phyloP scores from a whole-genome alignment of 2,329 filamentous ascomycete species.

The Pseudomassariella vexata region DNA sequence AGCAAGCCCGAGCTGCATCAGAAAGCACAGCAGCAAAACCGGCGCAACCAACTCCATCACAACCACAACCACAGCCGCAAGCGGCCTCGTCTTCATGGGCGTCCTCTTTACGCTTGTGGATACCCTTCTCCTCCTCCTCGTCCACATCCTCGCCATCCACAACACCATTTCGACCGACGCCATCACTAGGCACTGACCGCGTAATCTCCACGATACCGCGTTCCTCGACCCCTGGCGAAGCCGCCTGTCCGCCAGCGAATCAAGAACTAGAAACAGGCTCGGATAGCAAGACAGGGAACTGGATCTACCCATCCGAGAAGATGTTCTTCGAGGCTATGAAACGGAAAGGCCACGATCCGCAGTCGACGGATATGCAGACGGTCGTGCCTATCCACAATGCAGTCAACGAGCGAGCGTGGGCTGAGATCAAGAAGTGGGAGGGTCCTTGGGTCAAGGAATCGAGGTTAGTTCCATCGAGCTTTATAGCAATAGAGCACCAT shows the following conservation, averaged over 20 bases:
- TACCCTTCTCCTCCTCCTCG: conserved; percentile 33
- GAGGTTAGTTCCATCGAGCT: conserved; percentile 35
- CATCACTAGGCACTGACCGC: conserved; percentile 56
- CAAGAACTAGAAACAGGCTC: conserved; percentile 72
- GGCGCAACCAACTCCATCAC: conserved; percentile 25
- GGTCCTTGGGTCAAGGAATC: conserved; percentile 54
- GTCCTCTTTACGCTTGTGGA: conserved; percentile 33
- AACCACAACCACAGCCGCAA: conserved; percentile 17
- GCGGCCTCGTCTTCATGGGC: conserved; percentile 36
- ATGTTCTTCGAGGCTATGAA: conserved; percentile 98
- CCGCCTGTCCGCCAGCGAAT: conserved; percentile 50
- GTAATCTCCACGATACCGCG: conserved; percentile 77
- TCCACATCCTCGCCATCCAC: conserved; percentile 6
- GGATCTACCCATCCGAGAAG: conserved; percentile 94
- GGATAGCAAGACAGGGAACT: conserved; percentile 70
- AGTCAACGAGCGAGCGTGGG: conserved; percentile 95
- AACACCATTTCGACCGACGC: conserved; percentile 7
- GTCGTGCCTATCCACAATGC: conserved; percentile 98
- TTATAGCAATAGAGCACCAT: too few species aligned
- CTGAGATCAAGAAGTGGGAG: conserved; percentile 88
- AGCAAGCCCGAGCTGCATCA: conserved; percentile 53
- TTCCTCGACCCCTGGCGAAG: conserved; percentile 32
- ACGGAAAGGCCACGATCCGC: conserved; percentile 75
- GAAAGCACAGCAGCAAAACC: conserved; percentile 24
- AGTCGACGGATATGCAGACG: conserved; percentile 73